Base-by-base conservation (phyloP, 2,329 filamentous ascomycete genomes). In the Bipolaris oryzae region DNA sequence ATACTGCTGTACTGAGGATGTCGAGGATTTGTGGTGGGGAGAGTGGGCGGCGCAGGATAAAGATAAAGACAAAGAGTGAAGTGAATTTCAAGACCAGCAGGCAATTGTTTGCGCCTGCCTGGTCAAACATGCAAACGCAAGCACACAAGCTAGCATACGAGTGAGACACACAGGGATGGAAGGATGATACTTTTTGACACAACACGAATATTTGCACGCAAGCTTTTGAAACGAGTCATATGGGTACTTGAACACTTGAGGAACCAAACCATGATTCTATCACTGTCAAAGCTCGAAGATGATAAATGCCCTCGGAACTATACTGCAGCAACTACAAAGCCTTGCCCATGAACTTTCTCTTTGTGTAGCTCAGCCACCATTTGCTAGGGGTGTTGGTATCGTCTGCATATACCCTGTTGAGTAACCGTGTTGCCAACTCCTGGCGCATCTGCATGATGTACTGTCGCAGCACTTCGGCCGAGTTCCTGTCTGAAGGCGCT, bases 261-360 rank as follows among this genome's bases (percentile, higher is more conserved):
- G 10, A 37, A 44, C 9, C 16, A 13, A 20, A 43, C 5, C 10
- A n/a, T 21, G 38, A 25, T 47, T 16, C 33, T 25, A 33, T 25
- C 21, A 49, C 15, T 42, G 23, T 15, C 11, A 20, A 31, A 9
- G 28, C 23, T 9, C 18, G 28, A 11, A 10, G 18, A 18, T 9
- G 20, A 33, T 41, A 13, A 15, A 20, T 20, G 13, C 9, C 15
- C 25, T 25, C 7, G 15, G 21, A n/a, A 9, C 35, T 23, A 34
- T 33, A 28, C 35, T 23, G 9, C 50, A 35, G 35, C 11, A 20
- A 42, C 49, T 71, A 76, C 66, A 77, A 66, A 18, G 78, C 73
- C 87, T 98, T 98, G 77, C 93, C 93, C 95, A 99, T 98, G 76
- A 99, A 99, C 87, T 97, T 97, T 80, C 95, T 89, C 88, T 98